These are phyloP conservation scores for Tarenaya hassleriana DNA, from an alignment of 345 rosid species.

Conservation along the genomic window DNA sequence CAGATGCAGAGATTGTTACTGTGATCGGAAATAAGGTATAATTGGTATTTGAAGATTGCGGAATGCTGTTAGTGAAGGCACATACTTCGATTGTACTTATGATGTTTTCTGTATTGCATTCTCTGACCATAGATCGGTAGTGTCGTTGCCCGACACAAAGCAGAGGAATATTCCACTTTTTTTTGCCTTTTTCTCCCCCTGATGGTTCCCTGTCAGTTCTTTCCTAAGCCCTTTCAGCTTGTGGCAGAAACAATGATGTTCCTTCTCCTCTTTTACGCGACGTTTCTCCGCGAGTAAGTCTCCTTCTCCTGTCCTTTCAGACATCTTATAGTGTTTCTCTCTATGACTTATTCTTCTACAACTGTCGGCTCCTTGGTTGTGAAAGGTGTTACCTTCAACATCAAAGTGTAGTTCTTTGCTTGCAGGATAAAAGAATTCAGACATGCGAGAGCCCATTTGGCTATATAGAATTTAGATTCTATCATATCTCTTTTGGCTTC, in stretches of 20 bases:
- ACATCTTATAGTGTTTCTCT: not conserved
- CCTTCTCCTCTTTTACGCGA: constrained; percentile 72
- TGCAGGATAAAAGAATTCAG: constrained; percentile 55
- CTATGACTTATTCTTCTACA: not conserved
- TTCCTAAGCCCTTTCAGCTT: constrained; percentile 74
- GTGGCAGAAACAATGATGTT: constrained; percentile 68
- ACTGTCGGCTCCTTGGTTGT: too few species aligned
- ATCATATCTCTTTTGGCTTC: too few species aligned
- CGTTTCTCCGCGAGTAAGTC: constrained; percentile 82
- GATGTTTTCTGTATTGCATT: constrained; percentile 11
- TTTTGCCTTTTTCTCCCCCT: constrained; percentile 75
- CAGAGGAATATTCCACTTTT: constrained; percentile 66
- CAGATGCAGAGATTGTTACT: constrained; percentile 86
- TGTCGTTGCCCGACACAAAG: constrained; percentile 82
- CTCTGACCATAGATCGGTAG: constrained; percentile 67
- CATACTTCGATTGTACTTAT: too few species aligned
- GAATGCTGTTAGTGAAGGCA: too few species aligned
- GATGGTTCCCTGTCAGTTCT: constrained; percentile 59
- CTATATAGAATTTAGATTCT: too few species aligned
- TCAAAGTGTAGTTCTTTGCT: too few species aligned
- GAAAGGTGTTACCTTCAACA: too few species aligned
- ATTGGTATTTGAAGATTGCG: too few species aligned
- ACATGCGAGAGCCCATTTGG: constrained; percentile 50
- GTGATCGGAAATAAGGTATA: constrained; percentile 84
- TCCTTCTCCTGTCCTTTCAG: not conserved